Conservation (phyloP, 345 rosid species). For the Capsella bursapastoris region DNA sequence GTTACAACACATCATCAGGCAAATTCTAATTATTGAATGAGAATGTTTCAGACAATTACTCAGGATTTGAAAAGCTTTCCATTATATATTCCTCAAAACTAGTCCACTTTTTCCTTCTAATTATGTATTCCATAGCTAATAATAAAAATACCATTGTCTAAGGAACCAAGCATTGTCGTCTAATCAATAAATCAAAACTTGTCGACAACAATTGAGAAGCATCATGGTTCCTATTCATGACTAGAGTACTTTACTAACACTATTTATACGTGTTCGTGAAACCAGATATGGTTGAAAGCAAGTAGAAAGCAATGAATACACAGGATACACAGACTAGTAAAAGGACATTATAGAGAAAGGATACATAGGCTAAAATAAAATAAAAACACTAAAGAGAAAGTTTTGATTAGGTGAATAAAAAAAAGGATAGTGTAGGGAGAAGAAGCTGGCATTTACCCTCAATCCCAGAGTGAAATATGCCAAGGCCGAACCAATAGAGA, state of each 20-base stretch:
- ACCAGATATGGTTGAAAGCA: neutral
- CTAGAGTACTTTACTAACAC: neutral
- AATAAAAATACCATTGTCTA: neutral
- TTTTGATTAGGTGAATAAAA: neutral
- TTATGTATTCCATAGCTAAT: neutral
- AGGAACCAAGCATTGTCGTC: slow-evolving; percentile 14
- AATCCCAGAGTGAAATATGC: slow-evolving; percentile 93
- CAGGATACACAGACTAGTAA: neutral
- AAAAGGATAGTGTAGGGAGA: neutral
- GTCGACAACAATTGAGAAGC: neutral
- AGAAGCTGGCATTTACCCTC: slow-evolving; percentile 61
- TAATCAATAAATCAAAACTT: slow-evolving; percentile 5
- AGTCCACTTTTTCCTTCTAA: neutral
- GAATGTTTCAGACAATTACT: slow-evolving; percentile 4
- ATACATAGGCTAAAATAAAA: neutral
- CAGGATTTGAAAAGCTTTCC: neutral
- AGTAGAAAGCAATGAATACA: neutral
- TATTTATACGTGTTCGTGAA: neutral
- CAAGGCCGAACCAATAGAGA: slow-evolving; percentile 89
- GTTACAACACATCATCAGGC: neutral
- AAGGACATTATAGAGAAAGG: neutral
- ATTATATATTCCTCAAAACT: neutral
- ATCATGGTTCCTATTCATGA: neutral
- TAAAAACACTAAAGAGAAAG: neutral
- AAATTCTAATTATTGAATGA: neutral